Base-by-base conservation (phyloP, 106 monocot genomes). In the Dactylorhiza incarnata region DNA sequence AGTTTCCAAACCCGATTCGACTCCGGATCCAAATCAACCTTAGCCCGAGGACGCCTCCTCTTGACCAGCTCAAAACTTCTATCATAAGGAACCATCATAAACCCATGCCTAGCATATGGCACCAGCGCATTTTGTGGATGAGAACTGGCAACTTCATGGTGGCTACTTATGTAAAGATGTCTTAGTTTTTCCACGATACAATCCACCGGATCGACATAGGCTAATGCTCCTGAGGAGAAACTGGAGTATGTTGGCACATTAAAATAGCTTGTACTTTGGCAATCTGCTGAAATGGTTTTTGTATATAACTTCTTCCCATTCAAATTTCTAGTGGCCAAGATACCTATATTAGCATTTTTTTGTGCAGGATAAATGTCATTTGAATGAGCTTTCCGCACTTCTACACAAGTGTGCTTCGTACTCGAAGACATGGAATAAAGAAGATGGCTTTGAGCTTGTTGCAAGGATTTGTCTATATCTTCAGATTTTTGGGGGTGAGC, bases 1-100 rank as follows among this genome's bases (percentile, higher is more conserved):
- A 94, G 85, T 47, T 86, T 99, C 94, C 94, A 94, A n/a, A 89
- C 87, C 68, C 85, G 81, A 61, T 81, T 78, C 37, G 91, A 89
- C 68, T 93, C 94, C 13, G 78, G 55, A 82, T 94, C 94, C 68
- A 99, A 71, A 75, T 83, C 76, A 61, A 99, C 93, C 77, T 91
- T 85, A 47, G 86, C 81, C 47, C 92, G 80, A 26, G 88, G 86
- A 23, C 78, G 82, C 19, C 78, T 51, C 78, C 82, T 89, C 79
- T 77, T 90, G 7, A 46, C 49, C 76, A 82, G 51, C 20, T 81
- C 76, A 46, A 79, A 56, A 11, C 65, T 52, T 8, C 83, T 73
- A 55, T 80, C 73, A 77, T 76, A 87, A 9, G 81, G 72, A 78
- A 90, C 87, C 73, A 96, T 81, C 11, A 48, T 49, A 20, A 85